Conservation (phyloP, 257 asterid genomes). For the Asclepias syriaca region DNA sequence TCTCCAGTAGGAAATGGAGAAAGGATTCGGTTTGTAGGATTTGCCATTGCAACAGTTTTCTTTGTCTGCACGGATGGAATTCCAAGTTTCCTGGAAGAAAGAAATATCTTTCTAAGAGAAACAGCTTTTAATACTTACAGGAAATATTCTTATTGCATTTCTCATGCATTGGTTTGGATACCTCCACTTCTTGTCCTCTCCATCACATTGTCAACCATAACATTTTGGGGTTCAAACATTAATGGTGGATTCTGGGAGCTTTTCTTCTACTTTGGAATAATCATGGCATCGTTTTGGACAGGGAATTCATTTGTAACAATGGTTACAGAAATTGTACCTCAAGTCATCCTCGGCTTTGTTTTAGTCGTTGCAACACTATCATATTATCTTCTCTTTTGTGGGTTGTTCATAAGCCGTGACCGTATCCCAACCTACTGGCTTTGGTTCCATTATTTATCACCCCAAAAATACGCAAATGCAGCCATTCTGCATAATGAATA, state of each 20-base stretch:
- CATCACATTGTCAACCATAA: conserved; percentile 47
- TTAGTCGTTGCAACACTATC: conserved; percentile 31
- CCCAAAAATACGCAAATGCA: conserved; percentile 34
- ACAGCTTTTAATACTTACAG: conserved; percentile 69
- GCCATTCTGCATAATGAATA: conserved; percentile 37
- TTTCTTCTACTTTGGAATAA: conserved; percentile 21
- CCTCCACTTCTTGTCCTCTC: conserved; percentile 53
- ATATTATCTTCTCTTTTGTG: conserved; percentile 35
- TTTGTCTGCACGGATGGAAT: conserved; percentile 80
- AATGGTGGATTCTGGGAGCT: conserved; percentile 40
- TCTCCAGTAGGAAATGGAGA: conserved; percentile 69
- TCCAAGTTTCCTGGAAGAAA: conserved; percentile 63
- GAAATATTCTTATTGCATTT: conserved; percentile 57
- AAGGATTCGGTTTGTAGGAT: conserved; percentile 68
- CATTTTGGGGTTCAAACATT: conserved; percentile 73
- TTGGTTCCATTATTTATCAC: conserved; percentile 44
- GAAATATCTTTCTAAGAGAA: conserved; percentile 74
- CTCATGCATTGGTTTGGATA: conserved; percentile 52
- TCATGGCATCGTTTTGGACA: conserved; percentile 40
- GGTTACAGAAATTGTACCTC: conserved; percentile 34
- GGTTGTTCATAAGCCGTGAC: conserved; percentile 28
- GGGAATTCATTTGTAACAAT: conserved; percentile 42
- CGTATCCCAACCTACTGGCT: conserved; percentile 38
- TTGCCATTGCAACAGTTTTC: conserved; percentile 73
- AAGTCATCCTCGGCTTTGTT: conserved; percentile 27